Percentiles rank a stretch among this genome's conserved stretches.
Evolutionary conservation across 768 basidiomycete genomes (phyloP).

Genomic region (Macrocybe gigantea): DNA sequence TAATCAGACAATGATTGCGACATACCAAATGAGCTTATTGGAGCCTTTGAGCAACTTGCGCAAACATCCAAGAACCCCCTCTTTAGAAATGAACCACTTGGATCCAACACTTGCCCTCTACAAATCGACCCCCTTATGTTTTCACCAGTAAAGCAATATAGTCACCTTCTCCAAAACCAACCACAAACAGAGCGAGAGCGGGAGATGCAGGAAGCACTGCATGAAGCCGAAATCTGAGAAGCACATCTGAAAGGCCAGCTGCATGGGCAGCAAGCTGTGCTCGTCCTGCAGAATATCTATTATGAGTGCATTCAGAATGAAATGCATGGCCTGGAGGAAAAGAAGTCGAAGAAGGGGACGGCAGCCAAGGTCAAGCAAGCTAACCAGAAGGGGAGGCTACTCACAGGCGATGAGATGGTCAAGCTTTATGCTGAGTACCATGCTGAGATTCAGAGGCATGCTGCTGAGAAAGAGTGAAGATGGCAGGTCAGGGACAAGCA

Average conservation of each 20-base stretch:
- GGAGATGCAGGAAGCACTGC: neutral
- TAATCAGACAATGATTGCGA: neutral
- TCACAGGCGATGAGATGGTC: slow-evolving; percentile 17
- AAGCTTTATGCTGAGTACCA: slow-evolving; percentile 4
- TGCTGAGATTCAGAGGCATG: neutral
- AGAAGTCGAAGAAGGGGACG: slow-evolving; percentile 3
- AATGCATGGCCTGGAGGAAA: slow-evolving; percentile 7
- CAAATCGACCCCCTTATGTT: neutral
- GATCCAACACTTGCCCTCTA: neutral
- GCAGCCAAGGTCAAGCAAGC: slow-evolving; percentile 5
- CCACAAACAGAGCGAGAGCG: neutral
- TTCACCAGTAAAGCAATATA: neutral
- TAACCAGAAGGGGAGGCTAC: slow-evolving; percentile 15
- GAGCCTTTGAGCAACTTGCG: slow-evolving; percentile 1
- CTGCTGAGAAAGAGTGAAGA: neutral
- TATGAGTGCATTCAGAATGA: neutral
- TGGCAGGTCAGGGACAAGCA: neutral
- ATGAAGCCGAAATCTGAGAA: neutral
- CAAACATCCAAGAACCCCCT: neutral
- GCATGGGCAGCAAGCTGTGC: neutral
- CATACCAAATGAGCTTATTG: neutral
- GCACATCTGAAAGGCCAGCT: neutral
- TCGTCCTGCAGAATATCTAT: slow-evolving; percentile 1
- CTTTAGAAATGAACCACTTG: neutral
- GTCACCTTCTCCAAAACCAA: neutral